These are phyloP conservation scores for Ettlia oleoabundans DNA, from an alignment of 139 green algal species.

Conservation along the genomic window DNA sequence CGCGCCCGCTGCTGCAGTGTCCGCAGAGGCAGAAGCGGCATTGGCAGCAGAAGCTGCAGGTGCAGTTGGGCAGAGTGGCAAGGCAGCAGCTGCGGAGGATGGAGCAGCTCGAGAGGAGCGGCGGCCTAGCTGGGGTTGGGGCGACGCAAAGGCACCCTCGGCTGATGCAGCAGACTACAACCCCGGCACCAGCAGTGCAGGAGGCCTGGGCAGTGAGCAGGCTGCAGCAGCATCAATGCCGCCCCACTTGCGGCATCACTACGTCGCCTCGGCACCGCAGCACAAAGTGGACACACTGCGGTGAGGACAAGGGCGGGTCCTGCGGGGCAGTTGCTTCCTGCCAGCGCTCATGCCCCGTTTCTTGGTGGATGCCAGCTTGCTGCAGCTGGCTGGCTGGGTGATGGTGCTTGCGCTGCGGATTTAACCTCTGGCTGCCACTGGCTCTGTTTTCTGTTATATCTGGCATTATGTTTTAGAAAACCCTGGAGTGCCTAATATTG, in stretches of 20 bases:
- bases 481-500: too few relatives aligned
- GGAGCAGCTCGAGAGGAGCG: background rate
- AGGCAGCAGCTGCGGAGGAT: constrained; percentile 41
- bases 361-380: too few relatives aligned
- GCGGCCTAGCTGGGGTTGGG: constrained; percentile 57
- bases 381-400: too few relatives aligned
- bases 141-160: constrained; percentile 8
- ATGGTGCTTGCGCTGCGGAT: too few relatives aligned
- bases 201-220: constrained; percentile 44
- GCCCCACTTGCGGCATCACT: constrained; percentile 72
- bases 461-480: too few relatives aligned
- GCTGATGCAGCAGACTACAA: constrained; percentile 20
- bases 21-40: constrained; percentile 31
- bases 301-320: constrained; percentile 10
- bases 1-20: constrained; percentile 8
- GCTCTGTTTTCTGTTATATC: too few relatives aligned
- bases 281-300: constrained; percentile 87
- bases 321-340: background rate
- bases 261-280: constrained; percentile 50
- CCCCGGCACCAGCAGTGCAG: constrained; percentile 32
- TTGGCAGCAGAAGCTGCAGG: background rate
- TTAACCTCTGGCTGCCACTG: too few relatives aligned
- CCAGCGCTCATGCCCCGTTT: background rate
- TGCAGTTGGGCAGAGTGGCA: constrained; percentile 57
- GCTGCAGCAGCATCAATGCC: constrained; percentile 66